phyloP scores from a whole-genome alignment of 495 filamentous ascomycete species.

The Penicillium samsonianum region DNA sequence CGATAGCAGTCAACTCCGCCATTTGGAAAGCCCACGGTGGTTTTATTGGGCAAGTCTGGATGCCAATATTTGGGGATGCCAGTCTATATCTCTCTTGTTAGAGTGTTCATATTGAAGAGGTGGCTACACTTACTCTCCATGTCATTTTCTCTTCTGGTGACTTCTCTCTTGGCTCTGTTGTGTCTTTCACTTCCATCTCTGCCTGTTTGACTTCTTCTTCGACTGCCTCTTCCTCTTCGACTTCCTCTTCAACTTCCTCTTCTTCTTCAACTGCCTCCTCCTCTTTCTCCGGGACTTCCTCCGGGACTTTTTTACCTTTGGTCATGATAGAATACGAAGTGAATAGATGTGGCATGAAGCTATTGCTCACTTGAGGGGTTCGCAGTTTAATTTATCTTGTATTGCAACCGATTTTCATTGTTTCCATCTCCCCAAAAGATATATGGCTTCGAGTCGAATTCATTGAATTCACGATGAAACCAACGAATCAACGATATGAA shows the following conservation, averaged over 20 bases:
- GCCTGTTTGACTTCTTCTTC: not conserved
- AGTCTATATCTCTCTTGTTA: not conserved
- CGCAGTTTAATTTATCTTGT: conserved; percentile 2
- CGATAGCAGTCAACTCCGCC: conserved; percentile 40
- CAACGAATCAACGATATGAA: not conserved
- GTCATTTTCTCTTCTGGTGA: not conserved
- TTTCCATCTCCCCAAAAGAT: not conserved
- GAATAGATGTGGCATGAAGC: not conserved
- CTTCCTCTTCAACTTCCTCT: no score
- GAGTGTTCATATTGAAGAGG: not conserved
- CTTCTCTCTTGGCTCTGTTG: not conserved
- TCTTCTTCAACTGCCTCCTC: no score
- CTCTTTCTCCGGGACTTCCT: not conserved
- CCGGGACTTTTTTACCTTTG: not conserved
- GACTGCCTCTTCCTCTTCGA: not conserved
- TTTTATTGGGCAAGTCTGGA: not conserved
- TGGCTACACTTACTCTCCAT: not conserved
- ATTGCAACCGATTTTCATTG: not conserved
- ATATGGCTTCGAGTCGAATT: not conserved
- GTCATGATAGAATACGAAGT: not conserved
- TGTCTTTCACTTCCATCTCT: not conserved
- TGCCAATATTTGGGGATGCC: not conserved
- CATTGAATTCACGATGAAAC: not conserved
- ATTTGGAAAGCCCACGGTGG: conserved; percentile 13
- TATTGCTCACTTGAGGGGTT: not conserved